A percentile compares a stretch with the other conserved stretches of the same genome.
These are phyloP conservation scores for Lentinula boryana DNA, from an alignment of 768 basidiomycete genomes.

Conservation along the genomic window DNA sequence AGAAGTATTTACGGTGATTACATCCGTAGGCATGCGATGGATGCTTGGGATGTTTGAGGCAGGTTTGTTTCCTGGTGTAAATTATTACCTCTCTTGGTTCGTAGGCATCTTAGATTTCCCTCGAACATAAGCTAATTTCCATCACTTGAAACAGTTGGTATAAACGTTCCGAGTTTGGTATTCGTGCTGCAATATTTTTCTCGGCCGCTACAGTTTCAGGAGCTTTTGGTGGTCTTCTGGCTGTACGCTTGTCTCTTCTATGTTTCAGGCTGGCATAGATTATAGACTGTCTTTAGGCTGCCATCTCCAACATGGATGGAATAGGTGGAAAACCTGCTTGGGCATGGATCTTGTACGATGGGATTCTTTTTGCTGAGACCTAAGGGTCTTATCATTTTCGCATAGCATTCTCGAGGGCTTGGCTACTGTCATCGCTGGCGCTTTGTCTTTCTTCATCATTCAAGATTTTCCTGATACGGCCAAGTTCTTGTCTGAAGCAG, in stretches of 20 bases:
- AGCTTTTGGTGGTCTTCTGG: constrained; percentile 75
- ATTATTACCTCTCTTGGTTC: constrained; percentile 70
- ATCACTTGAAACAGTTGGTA: constrained; percentile 30
- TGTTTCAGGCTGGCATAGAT: constrained; percentile 14
- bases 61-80: constrained; percentile 58
- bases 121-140: not conserved
- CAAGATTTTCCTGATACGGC: constrained; percentile 83
- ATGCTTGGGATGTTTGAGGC: constrained; percentile 73
- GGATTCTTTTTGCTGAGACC: not conserved
- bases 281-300: constrained; percentile 30
- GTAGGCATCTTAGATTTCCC: constrained; percentile 10
- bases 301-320: constrained; percentile 68
- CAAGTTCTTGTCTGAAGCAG: constrained; percentile 66
- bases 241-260: constrained; percentile 45
- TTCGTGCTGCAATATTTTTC: constrained; percentile 65
- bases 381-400: not conserved
- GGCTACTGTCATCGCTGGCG: constrained; percentile 59
- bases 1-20: not conserved
- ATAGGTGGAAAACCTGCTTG: constrained; percentile 54
- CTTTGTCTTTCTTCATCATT: constrained; percentile 67
- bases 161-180: constrained; percentile 72
- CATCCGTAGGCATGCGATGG: constrained; percentile 56
- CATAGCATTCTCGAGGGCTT: constrained; percentile 56
- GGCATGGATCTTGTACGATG: constrained; percentile 66
- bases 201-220: constrained; percentile 76